Percentiles rank a stretch among this genome's conserved stretches.
Evolutionary conservation across 192 early-diverging fungal species (phyloP).

Genomic region (Podila horticola): DNA sequence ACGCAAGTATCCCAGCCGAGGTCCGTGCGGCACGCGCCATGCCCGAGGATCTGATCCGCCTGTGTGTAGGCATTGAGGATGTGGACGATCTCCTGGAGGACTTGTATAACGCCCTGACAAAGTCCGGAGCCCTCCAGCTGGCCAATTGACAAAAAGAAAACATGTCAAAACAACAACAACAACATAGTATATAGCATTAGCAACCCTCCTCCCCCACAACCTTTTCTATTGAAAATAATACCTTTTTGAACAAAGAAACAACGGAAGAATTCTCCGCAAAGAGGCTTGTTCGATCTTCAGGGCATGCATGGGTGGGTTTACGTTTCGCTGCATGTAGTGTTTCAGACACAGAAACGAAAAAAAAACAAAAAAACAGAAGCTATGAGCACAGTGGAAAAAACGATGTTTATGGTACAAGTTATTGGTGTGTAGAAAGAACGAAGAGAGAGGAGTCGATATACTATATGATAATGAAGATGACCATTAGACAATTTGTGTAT

Average conservation of each 20-base stretch:
- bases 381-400: not conserved
- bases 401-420: conserved; percentile 6
- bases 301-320: no score
- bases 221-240: no score
- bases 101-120: conserved; percentile 76
- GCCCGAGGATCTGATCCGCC: conserved; percentile 96
- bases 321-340: no score
- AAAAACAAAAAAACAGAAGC: not conserved
- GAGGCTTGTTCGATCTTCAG: no score
- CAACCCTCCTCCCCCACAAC: no score
- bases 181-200: no score
- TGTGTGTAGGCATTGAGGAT: conserved; percentile 98
- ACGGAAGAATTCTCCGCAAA: no score
- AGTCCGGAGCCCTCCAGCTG: conserved; percentile 63
- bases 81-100: conserved; percentile 91
- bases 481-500: not conserved
- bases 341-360: conserved; percentile 2
- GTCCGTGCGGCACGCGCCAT: conserved; percentile 87
- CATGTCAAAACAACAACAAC: not conserved
- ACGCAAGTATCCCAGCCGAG: conserved; percentile 93
- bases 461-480: no score
- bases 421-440: not conserved
- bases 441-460: no score
- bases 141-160: conserved; percentile 17
- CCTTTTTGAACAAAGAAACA: no score